These are phyloP conservation scores for Gentiana dahurica DNA, from an alignment of 257 asterid genomes.

Conservation along the genomic window DNA sequence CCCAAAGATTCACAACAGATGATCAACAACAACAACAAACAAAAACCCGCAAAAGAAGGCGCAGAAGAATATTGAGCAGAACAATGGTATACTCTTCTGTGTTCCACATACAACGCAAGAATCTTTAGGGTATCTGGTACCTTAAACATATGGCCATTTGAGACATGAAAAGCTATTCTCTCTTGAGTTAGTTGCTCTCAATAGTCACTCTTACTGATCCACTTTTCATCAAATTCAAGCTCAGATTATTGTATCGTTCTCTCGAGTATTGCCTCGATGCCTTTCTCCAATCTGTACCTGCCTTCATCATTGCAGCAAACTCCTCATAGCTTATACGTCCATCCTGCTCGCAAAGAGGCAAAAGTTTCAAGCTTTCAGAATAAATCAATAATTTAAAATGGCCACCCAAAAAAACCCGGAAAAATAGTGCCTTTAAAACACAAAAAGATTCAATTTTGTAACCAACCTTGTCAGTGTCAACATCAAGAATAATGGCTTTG, in stretches of 20 bases:
- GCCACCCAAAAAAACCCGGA: neutral
- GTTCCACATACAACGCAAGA: too few species aligned
- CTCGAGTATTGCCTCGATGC: slow-evolving; percentile 49
- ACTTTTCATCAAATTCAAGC: slow-evolving; percentile 36
- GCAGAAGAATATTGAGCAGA: too few species aligned
- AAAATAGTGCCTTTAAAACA: neutral
- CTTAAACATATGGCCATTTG: too few species aligned
- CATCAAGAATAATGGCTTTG: slow-evolving; percentile 73
- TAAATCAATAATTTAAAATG: neutral
- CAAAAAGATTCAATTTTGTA: neutral
- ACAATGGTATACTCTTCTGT: too few species aligned
- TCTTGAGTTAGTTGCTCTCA: slow-evolving; percentile 14
- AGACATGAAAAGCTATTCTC: too few species aligned
- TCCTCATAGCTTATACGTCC: slow-evolving; percentile 43
- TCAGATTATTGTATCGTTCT: slow-evolving; percentile 40
- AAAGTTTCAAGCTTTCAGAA: neutral
- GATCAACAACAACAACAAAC: too few species aligned
- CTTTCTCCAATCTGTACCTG: slow-evolving; percentile 55
- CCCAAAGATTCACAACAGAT: too few species aligned
- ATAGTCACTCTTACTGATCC: slow-evolving; percentile 24
- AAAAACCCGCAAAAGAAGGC: too few species aligned
- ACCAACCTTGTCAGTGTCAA: slow-evolving; percentile 81
- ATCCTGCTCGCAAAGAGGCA: slow-evolving; percentile 20
- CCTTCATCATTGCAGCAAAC: slow-evolving; percentile 39
- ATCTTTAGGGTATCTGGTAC: too few species aligned